A percentile compares a stretch with the other conserved stretches of the same genome.
Conservation (phyloP, 768 basidiomycete genomes). For the Auriscalpium orientale region DNA sequence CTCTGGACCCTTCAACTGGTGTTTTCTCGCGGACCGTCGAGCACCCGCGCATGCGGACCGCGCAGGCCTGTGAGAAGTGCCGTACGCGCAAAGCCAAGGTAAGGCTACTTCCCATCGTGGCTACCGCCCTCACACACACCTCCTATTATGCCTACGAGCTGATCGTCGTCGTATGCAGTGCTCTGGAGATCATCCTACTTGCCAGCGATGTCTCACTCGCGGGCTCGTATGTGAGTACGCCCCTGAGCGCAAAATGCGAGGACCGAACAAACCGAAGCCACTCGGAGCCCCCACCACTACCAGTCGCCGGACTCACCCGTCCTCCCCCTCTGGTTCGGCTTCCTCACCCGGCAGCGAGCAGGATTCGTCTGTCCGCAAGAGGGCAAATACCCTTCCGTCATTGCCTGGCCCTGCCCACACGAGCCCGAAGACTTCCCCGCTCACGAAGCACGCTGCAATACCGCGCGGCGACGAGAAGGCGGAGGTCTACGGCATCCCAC, state of each 20-base stretch:
- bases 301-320: neutral
- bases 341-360: neutral
- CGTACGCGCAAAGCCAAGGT: constrained; percentile 70
- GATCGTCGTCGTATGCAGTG: constrained; percentile 35
- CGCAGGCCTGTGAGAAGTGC: constrained; percentile 73
- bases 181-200: constrained; percentile 62
- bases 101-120: constrained; percentile 11
- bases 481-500: neutral
- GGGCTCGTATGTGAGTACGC: constrained; percentile 61
- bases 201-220: constrained; percentile 53
- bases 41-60: constrained; percentile 58
- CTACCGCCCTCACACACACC: neutral
- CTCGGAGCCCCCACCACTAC: neutral
- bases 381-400: constrained; percentile 11
- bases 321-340: neutral
- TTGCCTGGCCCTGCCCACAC: neutral
- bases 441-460: neutral
- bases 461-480: neutral
- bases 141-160: neutral
- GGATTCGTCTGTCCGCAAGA: constrained; percentile 2
- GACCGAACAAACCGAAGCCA: constrained; percentile 50
- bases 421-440: neutral
- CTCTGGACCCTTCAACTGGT: constrained; percentile 56
- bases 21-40: constrained; percentile 59
- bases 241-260: constrained; percentile 54